Conservation (phyloP, 2,329 filamentous ascomycete species). For the Hirsutella thompsonii region DNA sequence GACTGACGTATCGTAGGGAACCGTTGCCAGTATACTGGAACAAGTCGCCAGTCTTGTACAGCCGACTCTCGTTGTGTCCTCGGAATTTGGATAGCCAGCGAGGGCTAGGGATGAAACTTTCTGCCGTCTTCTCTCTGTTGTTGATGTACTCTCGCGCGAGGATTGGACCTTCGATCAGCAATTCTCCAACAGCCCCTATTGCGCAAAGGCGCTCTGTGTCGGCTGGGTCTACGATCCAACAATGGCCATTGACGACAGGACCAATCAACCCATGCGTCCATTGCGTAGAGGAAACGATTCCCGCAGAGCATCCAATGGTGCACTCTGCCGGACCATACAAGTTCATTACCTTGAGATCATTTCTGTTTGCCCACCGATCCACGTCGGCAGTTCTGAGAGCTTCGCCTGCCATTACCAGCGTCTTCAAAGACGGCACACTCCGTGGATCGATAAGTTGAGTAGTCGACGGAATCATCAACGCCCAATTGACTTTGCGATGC, state of each 20-base stretch:
- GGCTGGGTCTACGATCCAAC: not conserved
- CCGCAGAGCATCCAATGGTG: not conserved
- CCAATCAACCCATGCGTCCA: constrained; percentile 1
- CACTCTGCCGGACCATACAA: constrained; percentile 1
- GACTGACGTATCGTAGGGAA: constrained; percentile 1
- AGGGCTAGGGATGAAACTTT: constrained; percentile 26
- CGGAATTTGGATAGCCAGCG: constrained; percentile 16
- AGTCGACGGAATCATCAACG: constrained; percentile 1
- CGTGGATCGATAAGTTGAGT: not conserved
- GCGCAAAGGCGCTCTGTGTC: constrained; percentile 3
- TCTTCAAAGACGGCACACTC: not conserved
- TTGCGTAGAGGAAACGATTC: not conserved
- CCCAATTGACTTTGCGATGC: constrained; percentile 1
- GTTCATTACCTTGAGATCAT: constrained; percentile 1
- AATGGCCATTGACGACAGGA: not conserved
- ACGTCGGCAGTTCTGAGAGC: not conserved
- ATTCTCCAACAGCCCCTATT: constrained; percentile 11
- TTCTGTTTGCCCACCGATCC: not conserved
- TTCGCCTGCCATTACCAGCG: constrained; percentile 1
- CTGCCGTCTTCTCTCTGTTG: constrained; percentile 8
- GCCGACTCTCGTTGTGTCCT: constrained; percentile 10
- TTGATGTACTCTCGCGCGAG: constrained; percentile 11
- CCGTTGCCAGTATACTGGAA: constrained; percentile 18
- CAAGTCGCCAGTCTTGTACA: constrained; percentile 36
- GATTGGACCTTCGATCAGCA: constrained; percentile 12